Percentiles rank a stretch among this genome's conserved stretches.
These are phyloP conservation scores for Hymenoscyphus fructigenus DNA, from an alignment of 2,329 filamentous ascomycete species.

Conservation along the genomic window DNA sequence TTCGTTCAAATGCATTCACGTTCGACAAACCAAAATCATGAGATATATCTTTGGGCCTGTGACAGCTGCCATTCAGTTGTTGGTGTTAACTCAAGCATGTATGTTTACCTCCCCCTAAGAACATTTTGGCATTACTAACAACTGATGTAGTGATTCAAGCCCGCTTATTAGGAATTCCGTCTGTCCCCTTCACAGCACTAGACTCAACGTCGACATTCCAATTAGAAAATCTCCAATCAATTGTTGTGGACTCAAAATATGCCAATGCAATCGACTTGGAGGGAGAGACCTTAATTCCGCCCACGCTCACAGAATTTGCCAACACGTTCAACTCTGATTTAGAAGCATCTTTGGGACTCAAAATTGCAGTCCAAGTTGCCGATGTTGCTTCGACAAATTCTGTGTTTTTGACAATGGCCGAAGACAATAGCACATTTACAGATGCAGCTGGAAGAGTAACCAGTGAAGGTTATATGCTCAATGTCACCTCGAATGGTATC, in stretches of 20 bases:
- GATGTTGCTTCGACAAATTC: slow-evolving; percentile 20
- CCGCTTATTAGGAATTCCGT: slow-evolving; percentile 34
- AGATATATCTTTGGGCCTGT: neutral
- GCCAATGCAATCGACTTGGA: slow-evolving; percentile 42
- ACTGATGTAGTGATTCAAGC: slow-evolving; percentile 4
- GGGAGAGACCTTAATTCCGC: slow-evolving; percentile 53
- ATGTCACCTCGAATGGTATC: slow-evolving; percentile 42
- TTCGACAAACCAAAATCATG: neutral
- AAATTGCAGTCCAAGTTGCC: slow-evolving; percentile 34
- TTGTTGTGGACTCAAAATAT: slow-evolving; percentile 47
- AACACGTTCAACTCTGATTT: slow-evolving; percentile 45
- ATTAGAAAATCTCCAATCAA: slow-evolving; percentile 33
- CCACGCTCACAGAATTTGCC: slow-evolving; percentile 48
- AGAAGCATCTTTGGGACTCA: slow-evolving; percentile 32
- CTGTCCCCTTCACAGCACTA: slow-evolving; percentile 35
- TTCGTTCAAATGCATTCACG: neutral
- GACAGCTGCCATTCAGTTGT: neutral
- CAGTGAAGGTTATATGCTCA: slow-evolving; percentile 50
- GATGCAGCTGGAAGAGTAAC: slow-evolving; percentile 48
- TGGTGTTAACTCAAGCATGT: neutral
- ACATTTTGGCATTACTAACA: neutral
- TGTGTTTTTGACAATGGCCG: slow-evolving; percentile 49
- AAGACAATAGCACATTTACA: slow-evolving; percentile 40
- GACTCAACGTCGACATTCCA: slow-evolving; percentile 31
- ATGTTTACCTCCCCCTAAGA: neutral